Evolutionary conservation across 1,139 yeast genomes (phyloP), one percentile per base, ranked within the genome.

Genomic region (Candida sanyaensis): DNA sequence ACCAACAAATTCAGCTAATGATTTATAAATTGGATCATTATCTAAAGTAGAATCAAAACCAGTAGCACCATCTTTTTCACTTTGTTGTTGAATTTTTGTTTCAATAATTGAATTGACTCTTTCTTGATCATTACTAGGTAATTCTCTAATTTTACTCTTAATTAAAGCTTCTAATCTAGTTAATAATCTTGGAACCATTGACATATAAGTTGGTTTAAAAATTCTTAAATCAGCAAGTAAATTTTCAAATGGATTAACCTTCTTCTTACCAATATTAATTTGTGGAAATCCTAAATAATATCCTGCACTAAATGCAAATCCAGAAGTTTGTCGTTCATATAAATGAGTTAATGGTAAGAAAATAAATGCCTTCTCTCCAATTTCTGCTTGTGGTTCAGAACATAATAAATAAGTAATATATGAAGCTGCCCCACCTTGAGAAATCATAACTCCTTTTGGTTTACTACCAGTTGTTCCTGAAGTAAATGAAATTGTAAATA

Each of bases 401-500:
- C 55, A 44, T 10, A 49, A 47, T 6, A 65, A 51, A 50, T 62
- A 63, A 1, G 65, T 64, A 23, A 76, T 57, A 4, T 80, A 81
- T 6, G 86, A 73, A 4, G 78, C 68, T 2, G 81, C 74, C 50
- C 69, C 71, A 28, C 65, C 65, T 45, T 85, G 89, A 2, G 80
- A 68, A 51, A 84, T 62, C 44, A 79, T 76, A 6, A 82, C 90
- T 39, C 90, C 90, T 63, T 85, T 85, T 21, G 90, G 90, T 47
- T 69, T 63, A 9, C 69, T 48, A 7, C 88, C 88, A 5, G 90
- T 84, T 24, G 91, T 83, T 8, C 91, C 90, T 9, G 88, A 82
- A 10, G 93, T 86, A 65, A 85, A 86, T 23, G 86, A 82, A 53
- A 86, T 80, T 41, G 91, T 84, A 55, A 80, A 78, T n/a, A 78